Evolutionary conservation across 257 asterid genomes (phyloP), one percentile per base, ranked within the genome.

Genomic region (Vinca minor): DNA sequence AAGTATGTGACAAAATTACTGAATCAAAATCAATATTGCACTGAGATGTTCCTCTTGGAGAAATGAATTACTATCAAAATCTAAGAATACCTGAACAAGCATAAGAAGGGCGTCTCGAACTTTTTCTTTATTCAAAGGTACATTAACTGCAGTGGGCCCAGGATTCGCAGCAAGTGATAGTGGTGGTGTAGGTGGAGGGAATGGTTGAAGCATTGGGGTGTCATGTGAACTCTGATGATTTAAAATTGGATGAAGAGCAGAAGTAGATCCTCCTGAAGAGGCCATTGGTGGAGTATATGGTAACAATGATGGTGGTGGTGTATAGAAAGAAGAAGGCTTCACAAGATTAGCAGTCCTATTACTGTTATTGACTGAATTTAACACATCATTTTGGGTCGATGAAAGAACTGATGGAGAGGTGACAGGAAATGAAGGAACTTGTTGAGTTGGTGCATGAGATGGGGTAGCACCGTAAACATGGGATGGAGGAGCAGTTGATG

Each of bases 11-110:
- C 55, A 48, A 29, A 48, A 48, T 41, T 39, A 9, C 34, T 31
- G 34, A 18, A 63, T 26, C 59, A 53, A 53, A 36, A 26, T 8
- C 15, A 25, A 13, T 13, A 53, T 53, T 53, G 36, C 11, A 52
- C 26, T 52, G 59, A 12, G n/a, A 52, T 25, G 0, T 25, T 52
- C 8, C 46, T 0, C 0, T 6, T 20, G 36, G 42, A 42, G 57
- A 48, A 35, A 55, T 14, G 32, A 56, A 4, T 26, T 23, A 23
- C 17, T 31, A 42, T 38, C 38, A 42, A n/a, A n/a, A n/a, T 38
- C 3, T 20, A 29, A 9, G 20, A 26, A 61, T 73, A 79, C 84
- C 84, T 79, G 79, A 71, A 64, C 76, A 55, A 79, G 84, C 66
- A 50, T 71, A 34, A 67, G 31, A 53, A 79, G 76, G 21, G 81